Evolutionary conservation across 306 rosid genomes (phyloP).

Genomic region (Cucurbita pepo): DNA sequence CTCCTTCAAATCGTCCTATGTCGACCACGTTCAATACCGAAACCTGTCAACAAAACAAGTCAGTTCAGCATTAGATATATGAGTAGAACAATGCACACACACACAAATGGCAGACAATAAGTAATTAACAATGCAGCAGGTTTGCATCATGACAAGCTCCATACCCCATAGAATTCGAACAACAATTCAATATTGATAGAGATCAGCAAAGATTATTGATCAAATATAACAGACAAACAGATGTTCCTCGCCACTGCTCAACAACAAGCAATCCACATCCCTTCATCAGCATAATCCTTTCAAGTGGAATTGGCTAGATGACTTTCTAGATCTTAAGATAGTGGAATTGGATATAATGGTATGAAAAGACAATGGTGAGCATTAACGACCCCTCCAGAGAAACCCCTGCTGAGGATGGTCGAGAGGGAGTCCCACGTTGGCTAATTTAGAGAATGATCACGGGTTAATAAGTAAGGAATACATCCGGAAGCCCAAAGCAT

Average conservation of each 20-base stretch:
- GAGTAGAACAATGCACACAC: not conserved
- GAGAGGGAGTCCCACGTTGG: too few species aligned
- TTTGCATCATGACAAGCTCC: not conserved
- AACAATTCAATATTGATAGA: not conserved
- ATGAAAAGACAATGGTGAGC: not conserved
- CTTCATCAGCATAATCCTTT: not conserved
- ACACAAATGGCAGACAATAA: not conserved
- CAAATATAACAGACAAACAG: not conserved
- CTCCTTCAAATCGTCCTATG: slow-evolving; percentile 17
- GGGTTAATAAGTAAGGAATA: too few species aligned
- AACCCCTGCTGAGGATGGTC: not conserved
- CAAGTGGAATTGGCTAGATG: not conserved
- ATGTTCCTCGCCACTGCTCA: not conserved
- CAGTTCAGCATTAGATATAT: not conserved
- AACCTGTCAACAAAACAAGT: not conserved
- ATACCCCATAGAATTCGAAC: not conserved
- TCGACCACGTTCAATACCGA: not conserved
- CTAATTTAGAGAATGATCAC: too few species aligned
- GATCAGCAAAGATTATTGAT: not conserved
- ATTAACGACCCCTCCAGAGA: not conserved
- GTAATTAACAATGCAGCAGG: not conserved
- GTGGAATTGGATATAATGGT: not conserved
- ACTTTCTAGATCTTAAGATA: not conserved
- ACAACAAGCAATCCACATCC: not conserved
- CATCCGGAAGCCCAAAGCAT: too few species aligned